Percentiles rank a stretch among this genome's conserved stretches.
These are phyloP conservation scores for Leccinum disarticulatum DNA, from an alignment of 768 basidiomycete species.

Conservation along the genomic window DNA sequence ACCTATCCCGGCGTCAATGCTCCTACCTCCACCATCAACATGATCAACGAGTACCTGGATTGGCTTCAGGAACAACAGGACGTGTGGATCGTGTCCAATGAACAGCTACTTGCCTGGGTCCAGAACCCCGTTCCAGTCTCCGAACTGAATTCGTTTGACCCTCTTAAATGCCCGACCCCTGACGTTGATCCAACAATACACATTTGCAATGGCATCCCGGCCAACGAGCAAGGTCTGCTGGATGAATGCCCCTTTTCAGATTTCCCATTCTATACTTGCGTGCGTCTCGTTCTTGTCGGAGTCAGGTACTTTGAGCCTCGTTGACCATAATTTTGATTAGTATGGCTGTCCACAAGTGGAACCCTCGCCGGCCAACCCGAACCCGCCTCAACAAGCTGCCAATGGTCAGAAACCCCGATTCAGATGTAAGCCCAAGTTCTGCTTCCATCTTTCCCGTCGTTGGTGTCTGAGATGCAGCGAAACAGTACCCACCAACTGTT, in stretches of 20 bases:
- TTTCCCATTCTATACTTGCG: constrained; percentile 1
- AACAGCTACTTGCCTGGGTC: not conserved
- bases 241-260: not conserved
- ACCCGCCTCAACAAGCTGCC: constrained; percentile 57
- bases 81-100: constrained; percentile 4
- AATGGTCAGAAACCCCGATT: constrained; percentile 41
- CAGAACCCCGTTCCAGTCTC: not conserved
- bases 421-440: constrained; percentile 51
- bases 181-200: not conserved
- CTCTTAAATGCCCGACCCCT: not conserved
- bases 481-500: constrained; percentile 67
- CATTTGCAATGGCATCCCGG: not conserved
- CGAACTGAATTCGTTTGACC: not conserved
- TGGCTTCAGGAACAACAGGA: constrained; percentile 2
- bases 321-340: not conserved
- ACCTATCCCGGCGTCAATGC: constrained; percentile 4
- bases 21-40: constrained; percentile 1
- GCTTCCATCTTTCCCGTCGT: constrained; percentile 5
- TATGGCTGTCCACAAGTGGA: constrained; percentile 49
- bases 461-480: not conserved
- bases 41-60: constrained; percentile 1
- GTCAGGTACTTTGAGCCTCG: not conserved
- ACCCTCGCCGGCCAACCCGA: constrained; percentile 60
- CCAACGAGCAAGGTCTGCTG: not conserved
- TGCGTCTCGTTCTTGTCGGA: not conserved